phyloP scores from a whole-genome alignment of 1,139 yeast species.

The Debaryomyces coudertii region DNA sequence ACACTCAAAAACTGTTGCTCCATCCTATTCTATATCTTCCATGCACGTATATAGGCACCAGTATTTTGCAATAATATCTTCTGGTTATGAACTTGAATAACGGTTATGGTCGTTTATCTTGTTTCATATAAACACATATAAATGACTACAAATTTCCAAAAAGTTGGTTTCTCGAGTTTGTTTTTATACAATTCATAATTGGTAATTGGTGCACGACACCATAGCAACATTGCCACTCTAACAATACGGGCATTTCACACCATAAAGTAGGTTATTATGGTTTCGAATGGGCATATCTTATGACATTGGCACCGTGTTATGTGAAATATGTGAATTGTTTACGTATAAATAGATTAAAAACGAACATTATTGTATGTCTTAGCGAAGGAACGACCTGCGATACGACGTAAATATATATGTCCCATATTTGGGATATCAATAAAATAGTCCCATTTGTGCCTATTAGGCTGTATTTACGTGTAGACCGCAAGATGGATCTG shows the following conservation, averaged over 20 bases:
- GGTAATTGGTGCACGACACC: slow-evolving; percentile 6
- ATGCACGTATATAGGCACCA: slow-evolving; percentile 4
- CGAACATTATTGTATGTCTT: neutral
- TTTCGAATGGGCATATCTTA: neutral
- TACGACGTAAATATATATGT: neutral
- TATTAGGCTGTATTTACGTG: neutral
- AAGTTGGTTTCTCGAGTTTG: slow-evolving; percentile 4
- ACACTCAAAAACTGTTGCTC: slow-evolving; percentile 40
- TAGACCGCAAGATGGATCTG: neutral
- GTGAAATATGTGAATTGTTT: neutral
- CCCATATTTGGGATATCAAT: neutral
- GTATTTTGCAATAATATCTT: slow-evolving; percentile 5
- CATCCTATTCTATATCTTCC: slow-evolving; percentile 21
- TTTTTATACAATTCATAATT: slow-evolving; percentile 6
- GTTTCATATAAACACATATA: slow-evolving; percentile 1
- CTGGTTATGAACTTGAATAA: slow-evolving; percentile 9
- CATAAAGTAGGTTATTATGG: neutral
- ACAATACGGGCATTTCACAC: neutral
- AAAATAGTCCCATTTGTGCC: neutral
- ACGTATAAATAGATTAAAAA: neutral
- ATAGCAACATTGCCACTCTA: slow-evolving; percentile 10
- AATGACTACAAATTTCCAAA: neutral
- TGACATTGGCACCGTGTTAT: neutral
- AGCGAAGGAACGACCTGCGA: neutral
- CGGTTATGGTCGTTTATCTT: slow-evolving; percentile 10